Evolutionary conservation across 2,329 filamentous ascomycete genomes (phyloP), one percentile per base, ranked within the genome.

Genomic region (Colletotrichum sp.): DNA sequence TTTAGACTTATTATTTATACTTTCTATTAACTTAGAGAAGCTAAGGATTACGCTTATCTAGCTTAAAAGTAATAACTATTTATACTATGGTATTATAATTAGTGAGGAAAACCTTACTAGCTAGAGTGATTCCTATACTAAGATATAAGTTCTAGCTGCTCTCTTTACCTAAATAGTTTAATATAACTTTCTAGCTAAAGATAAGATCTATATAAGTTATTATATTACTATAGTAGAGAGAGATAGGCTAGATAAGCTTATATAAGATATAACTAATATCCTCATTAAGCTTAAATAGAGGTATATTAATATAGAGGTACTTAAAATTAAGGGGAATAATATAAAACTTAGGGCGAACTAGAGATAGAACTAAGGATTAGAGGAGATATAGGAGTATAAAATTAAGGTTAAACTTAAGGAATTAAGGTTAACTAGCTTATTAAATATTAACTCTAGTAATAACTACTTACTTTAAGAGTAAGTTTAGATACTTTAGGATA

Each of bases 301-400:
- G 12, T n/a, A 55, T n/a, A 55, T 24, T 55, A 55, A 55, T 55
- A 55, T 55, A n/a, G 12, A n/a, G 2, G 5, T 24, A n/a, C 1
- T 55, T 55, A 55, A 55, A 55, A 13, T 24, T 36, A 36, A 36
- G 4, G 4, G 3, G 6, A 55, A 24, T 55, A 55, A 55, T 55
- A 55, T 55, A 55, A 55, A 12, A 55, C 5, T 55, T n/a, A 24
- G 13, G 5, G 16, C 2, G 13, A 55, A n/a, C n/a, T 55, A 55
- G 0, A 55, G 2, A 55, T n/a, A n/a, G 1, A 55, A 55, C 8
- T 55, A 55, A 22, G 4, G 12, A n/a, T 24, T 55, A 55, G 1
- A n/a, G 1, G 12, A 55, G 2, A 55, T 55, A 55, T n/a, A 55
- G 1, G 1, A n/a, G 2, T 2, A 55, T 55, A n/a, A 55, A 0